Evolutionary conservation across 2,329 filamentous ascomycete genomes (phyloP), one percentile per base, ranked within the genome.

Genomic region (Arthrobotrys conoides): DNA sequence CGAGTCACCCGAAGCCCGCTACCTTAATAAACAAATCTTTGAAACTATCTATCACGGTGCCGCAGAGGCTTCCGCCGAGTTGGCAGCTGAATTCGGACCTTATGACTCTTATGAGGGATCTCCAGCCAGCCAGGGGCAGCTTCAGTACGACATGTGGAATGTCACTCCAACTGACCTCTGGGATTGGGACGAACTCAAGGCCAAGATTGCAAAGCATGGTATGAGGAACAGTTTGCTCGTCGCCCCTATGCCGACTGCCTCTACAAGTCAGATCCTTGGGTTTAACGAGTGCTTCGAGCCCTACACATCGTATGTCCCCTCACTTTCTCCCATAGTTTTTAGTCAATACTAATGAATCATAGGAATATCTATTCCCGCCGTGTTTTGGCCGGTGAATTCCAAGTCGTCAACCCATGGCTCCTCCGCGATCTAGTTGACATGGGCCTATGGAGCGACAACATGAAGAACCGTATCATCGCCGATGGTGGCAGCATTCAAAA

Each of bases 231-330:
- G 93, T 84, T 87, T 99, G 83, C 89, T 99, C 79, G 89, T 98
- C 82, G 96, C 96, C 2, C 96, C 96, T 79, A 99, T 99, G 96
- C 96, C 96, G 27, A 99, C 96, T 83, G 96, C 96, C 72, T 96
- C 92, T 80, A 99, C 96, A 44, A 97, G 93, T 77, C 96, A 99
- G 87, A 99, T 99, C 84, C 88, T 99, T 82, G 96, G 96, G 83
- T 97, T 97, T 89, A 99, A 99, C 85, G 96, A 99, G 87, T 99
- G 96, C 88, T 99, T 99, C 85, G 96, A 99, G 88, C 96, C 96
- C 48, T 99, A 99, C 87, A 99, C 96, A 3, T 98, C 95, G 72
- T 77, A 77, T 67, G 72, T 82, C 18, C 38, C 27, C 12, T 12
- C 14, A 16, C 44, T 8, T 14, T 14, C 14, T 27, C 14, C 16